These are phyloP conservation scores for Rhodotorula sp. DNA, from an alignment of 1,284 basidiomycete species.

Conservation along the genomic window DNA sequence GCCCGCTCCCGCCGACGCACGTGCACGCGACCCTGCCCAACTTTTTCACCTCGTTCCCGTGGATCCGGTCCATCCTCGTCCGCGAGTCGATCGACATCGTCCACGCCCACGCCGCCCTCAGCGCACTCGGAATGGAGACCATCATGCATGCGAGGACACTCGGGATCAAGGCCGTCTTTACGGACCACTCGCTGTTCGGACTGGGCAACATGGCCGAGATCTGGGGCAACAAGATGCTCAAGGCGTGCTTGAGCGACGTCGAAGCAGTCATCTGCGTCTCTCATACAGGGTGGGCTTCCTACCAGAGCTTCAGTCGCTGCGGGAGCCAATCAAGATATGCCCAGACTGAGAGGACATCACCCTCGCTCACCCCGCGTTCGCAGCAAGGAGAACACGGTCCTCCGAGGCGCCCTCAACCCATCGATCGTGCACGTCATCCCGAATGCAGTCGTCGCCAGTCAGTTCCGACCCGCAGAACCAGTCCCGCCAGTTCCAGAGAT, in stretches of 20 bases:
- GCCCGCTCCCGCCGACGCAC: slow-evolving; percentile 73
- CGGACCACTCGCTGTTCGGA: slow-evolving; percentile 94
- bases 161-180: slow-evolving; percentile 80
- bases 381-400: slow-evolving; percentile 80
- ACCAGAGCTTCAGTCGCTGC: background rate
- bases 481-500: slow-evolving; percentile 56
- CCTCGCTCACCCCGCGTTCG: background rate
- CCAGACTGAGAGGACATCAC: slow-evolving; percentile 50
- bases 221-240: slow-evolving; percentile 91
- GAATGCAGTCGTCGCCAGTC: slow-evolving; percentile 84
- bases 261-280: slow-evolving; percentile 95
- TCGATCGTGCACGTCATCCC: slow-evolving; percentile 84
- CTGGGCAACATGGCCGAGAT: slow-evolving; percentile 96
- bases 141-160: slow-evolving; percentile 83
- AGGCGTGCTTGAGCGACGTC: slow-evolving; percentile 79
- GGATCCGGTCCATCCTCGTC: slow-evolving; percentile 81
- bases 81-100: slow-evolving; percentile 84
- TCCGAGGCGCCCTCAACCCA: slow-evolving; percentile 75
- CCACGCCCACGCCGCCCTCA: slow-evolving; percentile 89
- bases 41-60: slow-evolving; percentile 87
- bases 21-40: slow-evolving; percentile 81
- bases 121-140: slow-evolving; percentile 86
- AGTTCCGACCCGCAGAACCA: slow-evolving; percentile 67
- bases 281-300: slow-evolving; percentile 73
- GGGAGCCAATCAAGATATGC: background rate